Evolutionary conservation across 352 stramenopile species (phyloP), one percentile per base, ranked within the genome.

Genomic region (Phytopythium boreale): DNA sequence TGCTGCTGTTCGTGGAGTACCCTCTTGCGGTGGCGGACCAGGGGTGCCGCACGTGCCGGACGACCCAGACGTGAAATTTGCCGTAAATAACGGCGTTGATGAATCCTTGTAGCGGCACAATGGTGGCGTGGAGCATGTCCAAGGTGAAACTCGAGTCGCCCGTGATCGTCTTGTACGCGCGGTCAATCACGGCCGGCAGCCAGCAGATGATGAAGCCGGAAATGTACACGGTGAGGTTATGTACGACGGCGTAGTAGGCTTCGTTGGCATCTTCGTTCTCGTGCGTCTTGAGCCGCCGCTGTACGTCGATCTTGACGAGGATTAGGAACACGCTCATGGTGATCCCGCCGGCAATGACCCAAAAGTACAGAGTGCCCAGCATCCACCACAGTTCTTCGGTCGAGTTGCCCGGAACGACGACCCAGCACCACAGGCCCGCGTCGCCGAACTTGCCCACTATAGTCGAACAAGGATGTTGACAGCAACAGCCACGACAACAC

Each of bases 61-160:
- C 82, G 20, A 93, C 76, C 80, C 82, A 93, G 36, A 89, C 76
- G 66, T 93, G 85, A 62, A 93, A 91, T 59, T 92, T 93, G 51
- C 84, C 87, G 64, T 95, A 95, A 46, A 95, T 93, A 6, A 93
- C 79, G 4, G 87, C 87, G 46, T 93, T 93, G 20, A 92, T 79
- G 62, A 93, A 95, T 56, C 87, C 87, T 72, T 92, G 85, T 0
- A 93, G 71, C 5, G 85, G 83, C n/a, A 93, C 78, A 61, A 93
- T 89, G 19, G 78, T 86, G 19, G 83, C 85, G 49, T 93, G 85
- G 22, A 91, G 68, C 69, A 92, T 82, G 43, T 78, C 84, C 20
- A 93, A 58, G 3, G 71, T 72, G 59, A 91, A 90, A 2, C 83
- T 76, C 12, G 82, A 79, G 0, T 85, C 41, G 39, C 77, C 75